Evolutionary conservation across 106 monocot genomes (phyloP).

Genomic region (Acorus gramineus): DNA sequence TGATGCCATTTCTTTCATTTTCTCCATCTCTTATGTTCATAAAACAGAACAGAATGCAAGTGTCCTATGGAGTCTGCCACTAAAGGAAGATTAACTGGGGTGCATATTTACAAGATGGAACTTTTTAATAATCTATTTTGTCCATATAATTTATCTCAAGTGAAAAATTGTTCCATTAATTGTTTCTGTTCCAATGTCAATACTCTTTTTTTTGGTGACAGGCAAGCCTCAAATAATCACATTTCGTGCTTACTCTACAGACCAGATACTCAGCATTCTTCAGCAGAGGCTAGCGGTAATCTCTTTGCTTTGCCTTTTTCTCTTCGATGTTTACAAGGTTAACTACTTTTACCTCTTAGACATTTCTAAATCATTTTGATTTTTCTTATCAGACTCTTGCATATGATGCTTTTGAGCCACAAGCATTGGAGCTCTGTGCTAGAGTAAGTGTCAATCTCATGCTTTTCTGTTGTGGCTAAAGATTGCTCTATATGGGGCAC

Average conservation of each 20-base stretch:
- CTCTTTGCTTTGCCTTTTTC: background rate
- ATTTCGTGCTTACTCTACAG: constrained; percentile 75
- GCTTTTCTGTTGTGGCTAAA: background rate
- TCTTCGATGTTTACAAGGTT: background rate
- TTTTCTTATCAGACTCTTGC: constrained; percentile 47
- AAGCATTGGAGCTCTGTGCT: constrained; percentile 83
- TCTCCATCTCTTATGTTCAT: no score
- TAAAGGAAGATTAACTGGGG: no score
- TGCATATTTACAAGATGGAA: no score
- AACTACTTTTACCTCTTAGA: background rate
- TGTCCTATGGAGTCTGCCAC: no score
- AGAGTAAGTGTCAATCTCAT: constrained; percentile 49
- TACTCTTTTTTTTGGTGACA: constrained; percentile 14
- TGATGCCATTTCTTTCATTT: background rate
- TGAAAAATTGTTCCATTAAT: background rate
- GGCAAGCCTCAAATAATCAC: constrained; percentile 72
- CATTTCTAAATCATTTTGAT: background rate
- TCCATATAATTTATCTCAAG: background rate
- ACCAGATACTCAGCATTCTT: constrained; percentile 83
- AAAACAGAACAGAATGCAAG: no score
- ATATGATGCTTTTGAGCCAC: constrained; percentile 62
- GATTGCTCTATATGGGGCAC: background rate
- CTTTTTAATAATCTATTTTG: no score
- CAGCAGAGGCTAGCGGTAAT: constrained; percentile 73
- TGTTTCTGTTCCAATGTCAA: background rate